Base-by-base conservation (phyloP, 108 stramenopile genomes). In the Nitzschia putrida region DNA sequence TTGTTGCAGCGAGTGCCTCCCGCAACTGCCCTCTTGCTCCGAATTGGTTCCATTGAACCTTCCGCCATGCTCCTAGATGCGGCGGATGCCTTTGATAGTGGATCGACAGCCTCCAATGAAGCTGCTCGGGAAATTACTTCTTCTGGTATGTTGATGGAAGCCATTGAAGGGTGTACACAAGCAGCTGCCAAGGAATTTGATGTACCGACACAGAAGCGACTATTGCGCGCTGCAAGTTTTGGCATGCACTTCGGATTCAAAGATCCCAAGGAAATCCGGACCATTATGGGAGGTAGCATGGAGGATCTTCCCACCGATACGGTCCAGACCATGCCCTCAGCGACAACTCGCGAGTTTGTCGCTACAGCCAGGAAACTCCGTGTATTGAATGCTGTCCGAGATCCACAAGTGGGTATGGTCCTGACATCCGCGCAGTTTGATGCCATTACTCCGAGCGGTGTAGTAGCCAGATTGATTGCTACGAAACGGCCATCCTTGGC, bases 51-150 rank as follows among this genome's bases (percentile, higher is more conserved):
- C 16, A 96, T 96, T 61, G 96, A 96, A 58, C 95, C 95, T 8
- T 83, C 92, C 18, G 97, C 97, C 8, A 84, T 98, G 86, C 77
- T 98, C 20, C 64, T 90, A 38, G 97, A 98, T 69, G 97, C 96
- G n/a, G 77, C 88, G 18, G 97, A 96, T 79, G 96, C 93, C 39
- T 96, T 98, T 80, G 89, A 92, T 44, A 79, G 76, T 56, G 93
- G 95, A 0, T 88, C 89, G 41, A 68, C 89, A 20, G 76, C 82
- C 22, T 91, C 92, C 14, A 93, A 95, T 54, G 94, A 94, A 66
- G 85, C 87, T 18, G 91, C 88, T 41, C 75, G 84, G 10, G 82
- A 85, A 5, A 88, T 91, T 69, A 81, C 82, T 11, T 73, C 67
- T 29, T 76, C 84, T 10, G 86, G 88, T 0, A 78, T 87, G 68